phyloP scores from a whole-genome alignment of 768 basidiomycete genomes.

The Chalciporus sphaerocephalus region DNA sequence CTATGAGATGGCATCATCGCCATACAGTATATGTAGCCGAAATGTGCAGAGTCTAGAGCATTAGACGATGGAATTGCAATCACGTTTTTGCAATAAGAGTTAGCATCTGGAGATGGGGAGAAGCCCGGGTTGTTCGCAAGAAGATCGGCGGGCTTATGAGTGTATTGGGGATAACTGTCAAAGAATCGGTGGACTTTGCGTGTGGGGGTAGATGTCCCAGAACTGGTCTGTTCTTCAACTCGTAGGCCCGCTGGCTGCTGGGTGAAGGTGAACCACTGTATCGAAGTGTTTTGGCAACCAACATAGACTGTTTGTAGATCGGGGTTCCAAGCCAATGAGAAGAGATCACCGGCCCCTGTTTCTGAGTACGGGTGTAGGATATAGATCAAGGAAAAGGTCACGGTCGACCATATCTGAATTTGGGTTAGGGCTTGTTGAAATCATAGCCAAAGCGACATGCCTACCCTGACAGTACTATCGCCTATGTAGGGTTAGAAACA shows the following conservation, averaged over 20 bases:
- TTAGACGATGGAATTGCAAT: conserved; percentile 62
- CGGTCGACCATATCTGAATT: conserved; percentile 76
- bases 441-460: conserved; percentile 15
- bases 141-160: conserved; percentile 63
- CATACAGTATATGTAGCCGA: conserved; percentile 91
- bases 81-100: conserved; percentile 14
- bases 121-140: conserved; percentile 52
- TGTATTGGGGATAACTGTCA: conserved; percentile 78
- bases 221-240: conserved; percentile 11
- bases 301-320: conserved; percentile 69
- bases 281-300: conserved; percentile 89
- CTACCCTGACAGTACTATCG: conserved; percentile 81
- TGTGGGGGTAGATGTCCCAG: conserved; percentile 35
- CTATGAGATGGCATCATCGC: conserved; percentile 40
- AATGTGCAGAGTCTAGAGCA: conserved; percentile 86
- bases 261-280: conserved; percentile 80
- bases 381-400: conserved; percentile 59
- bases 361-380: conserved; percentile 76
- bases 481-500: conserved; percentile 41
- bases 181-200: conserved; percentile 85
- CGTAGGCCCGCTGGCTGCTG: not conserved
- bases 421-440: conserved; percentile 6
- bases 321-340: conserved; percentile 77
- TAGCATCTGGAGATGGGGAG: conserved; percentile 33
- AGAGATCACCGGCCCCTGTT: conserved; percentile 80